Base-by-base conservation (phyloP, 78 protist species). In the Emiliania huxleyi region DNA sequence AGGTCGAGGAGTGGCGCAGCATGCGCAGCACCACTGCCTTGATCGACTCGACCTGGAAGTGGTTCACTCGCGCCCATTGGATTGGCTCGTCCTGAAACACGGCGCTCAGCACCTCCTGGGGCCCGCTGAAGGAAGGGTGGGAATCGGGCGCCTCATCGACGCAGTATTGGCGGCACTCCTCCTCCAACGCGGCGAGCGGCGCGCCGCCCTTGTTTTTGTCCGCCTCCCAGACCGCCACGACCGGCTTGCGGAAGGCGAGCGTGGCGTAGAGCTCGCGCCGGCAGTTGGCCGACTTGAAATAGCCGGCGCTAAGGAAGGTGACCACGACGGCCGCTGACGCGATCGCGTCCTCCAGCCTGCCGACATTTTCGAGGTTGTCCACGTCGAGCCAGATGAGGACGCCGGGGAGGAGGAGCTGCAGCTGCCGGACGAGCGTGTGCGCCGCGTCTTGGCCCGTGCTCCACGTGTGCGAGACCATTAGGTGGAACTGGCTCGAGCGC, bases 331-430 rank as follows among this genome's bases (percentile, higher is more conserved):
- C 33, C 42, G 81, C 0, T 4, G 6, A 19, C 19, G 4, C 5
- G 40, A 71, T 40, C 15, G 2, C 12, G 29, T n/a, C 2, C 19
- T 71, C 81, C 23, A 71, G 81, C 12, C 2, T 33, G 81, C 81
- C 81, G 44, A 71, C 5, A 5, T 71, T 40, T 1, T 1, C 42
- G 40, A 71, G 81, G 42, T 71, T 71, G 81, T 71, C 81, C 44
- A 71, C 81, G 81, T 79, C 87, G 46, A 79, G 87, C 52, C 44
- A 79, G 49, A 79, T 42, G 26, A 38, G 12, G 46, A 37, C 22
- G 29, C 26, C 87, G 23, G 87, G 87, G 49, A 79, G 87, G 46
- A 79, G 87, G 46, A 79, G 46, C 46, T 42, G 87, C 46, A 79
- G 87, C 87, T 37, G 35, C 38, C 52, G 49, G 38, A 23, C 49